Percentiles rank a stretch among this genome's conserved stretches.
phyloP scores from a whole-genome alignment of 192 early-diverging fungal genomes.

The Coemansia sp. region DNA sequence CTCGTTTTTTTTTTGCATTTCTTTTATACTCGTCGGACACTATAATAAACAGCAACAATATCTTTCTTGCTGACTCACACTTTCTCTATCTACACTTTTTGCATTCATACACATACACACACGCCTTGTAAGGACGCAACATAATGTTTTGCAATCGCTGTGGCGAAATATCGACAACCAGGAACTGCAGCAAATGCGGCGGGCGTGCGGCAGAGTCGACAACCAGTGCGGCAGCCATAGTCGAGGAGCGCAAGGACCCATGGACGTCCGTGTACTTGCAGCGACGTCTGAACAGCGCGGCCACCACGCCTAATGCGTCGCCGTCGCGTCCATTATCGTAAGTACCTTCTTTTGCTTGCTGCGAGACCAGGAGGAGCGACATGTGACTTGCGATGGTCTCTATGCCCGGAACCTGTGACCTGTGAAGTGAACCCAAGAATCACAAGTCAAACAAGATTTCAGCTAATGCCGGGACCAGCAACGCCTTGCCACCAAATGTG shows the following conservation, averaged over 20 bases:
- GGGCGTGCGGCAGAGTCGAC: slow-evolving; percentile 36
- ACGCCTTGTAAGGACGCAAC: neutral
- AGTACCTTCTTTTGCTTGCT: neutral
- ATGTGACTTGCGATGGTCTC: too few species aligned
- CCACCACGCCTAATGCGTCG: slow-evolving; percentile 8
- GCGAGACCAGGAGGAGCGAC: too few species aligned
- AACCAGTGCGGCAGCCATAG: slow-evolving; percentile 20
- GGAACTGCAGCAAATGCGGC: slow-evolving; percentile 38
- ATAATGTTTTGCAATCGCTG: slow-evolving; percentile 49
- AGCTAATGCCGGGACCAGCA: too few species aligned
- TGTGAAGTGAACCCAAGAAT: neutral
- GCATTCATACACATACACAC: neutral
- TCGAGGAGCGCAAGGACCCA: slow-evolving; percentile 41
- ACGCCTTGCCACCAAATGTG: too few species aligned
- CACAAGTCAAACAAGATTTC: too few species aligned
- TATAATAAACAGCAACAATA: neutral
- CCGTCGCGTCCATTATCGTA: slow-evolving; percentile 23
- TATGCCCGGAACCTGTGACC: neutral
- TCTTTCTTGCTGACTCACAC: neutral
- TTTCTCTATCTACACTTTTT: neutral
- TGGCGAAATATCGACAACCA: slow-evolving; percentile 32
- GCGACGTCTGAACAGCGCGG: slow-evolving; percentile 30
- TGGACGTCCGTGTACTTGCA: slow-evolving; percentile 52
- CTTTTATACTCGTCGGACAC: neutral
- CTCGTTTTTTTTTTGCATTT: neutral